These are phyloP conservation scores for Chamaecyparis obtusa DNA, from an alignment of 75 land plant species.

Conservation along the genomic window DNA sequence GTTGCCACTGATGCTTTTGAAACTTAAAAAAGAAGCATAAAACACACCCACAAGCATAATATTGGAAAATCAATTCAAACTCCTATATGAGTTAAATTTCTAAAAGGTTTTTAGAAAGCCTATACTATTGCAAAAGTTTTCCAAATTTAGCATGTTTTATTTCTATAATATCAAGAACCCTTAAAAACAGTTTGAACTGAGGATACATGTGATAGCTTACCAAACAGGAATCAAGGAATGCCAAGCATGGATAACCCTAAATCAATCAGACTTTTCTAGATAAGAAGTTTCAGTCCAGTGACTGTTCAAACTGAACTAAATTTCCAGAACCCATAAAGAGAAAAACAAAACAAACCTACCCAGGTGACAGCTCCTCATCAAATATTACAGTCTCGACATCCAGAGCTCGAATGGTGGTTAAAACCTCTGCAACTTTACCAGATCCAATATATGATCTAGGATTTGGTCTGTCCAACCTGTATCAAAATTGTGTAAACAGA, in stretches of 20 bases:
- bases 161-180: neutral
- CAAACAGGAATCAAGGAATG: neutral
- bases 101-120: neutral
- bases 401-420: slow-evolving; percentile 72
- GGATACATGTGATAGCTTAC: neutral
- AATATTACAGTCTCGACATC: slow-evolving; percentile 92
- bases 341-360: slow-evolving; percentile 43
- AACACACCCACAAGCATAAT: too few relatives aligned
- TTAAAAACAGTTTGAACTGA: neutral
- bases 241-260: neutral
- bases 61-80: too few relatives aligned
- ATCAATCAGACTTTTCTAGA: neutral
- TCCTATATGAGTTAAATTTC: neutral
- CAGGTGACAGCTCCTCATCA: slow-evolving; percentile 96
- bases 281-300: neutral
- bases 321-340: neutral
- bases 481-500: slow-evolving; percentile 3
- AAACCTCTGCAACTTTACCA: slow-evolving; percentile 90
- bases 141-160: neutral
- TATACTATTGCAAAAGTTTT: neutral
- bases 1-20: too few relatives aligned
- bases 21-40: too few relatives aligned
- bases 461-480: slow-evolving; percentile 81
- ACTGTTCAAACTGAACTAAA: neutral
- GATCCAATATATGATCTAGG: slow-evolving; percentile 93